Evolutionary conservation across 1,284 basidiomycete species (phyloP), one percentile per base, ranked within the genome.

Genomic region (Marasmius tenuissimus): DNA sequence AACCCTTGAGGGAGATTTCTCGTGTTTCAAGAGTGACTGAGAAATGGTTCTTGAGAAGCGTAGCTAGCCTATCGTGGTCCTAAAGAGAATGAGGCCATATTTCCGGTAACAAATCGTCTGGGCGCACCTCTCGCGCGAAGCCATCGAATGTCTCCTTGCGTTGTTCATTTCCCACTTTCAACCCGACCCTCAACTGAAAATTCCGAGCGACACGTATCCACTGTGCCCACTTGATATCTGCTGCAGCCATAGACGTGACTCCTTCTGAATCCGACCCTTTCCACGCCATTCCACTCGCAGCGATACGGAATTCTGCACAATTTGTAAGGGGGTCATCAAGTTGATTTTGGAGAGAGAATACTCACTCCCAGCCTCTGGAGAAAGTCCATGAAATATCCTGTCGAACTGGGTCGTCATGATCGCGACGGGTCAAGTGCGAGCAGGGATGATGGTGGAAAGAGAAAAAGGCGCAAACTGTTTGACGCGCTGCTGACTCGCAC

Each of bases 141-240:
- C 96, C 96, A 68, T 99, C 97, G 71, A 98, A 98, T n/a, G 85
- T 91, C 69, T 92, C 89, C 68, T 83, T 85, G 69, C 83, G 84
- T 72, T 89, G 85, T 72, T 91, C 91, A 75, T 89, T 89, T 10
- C 52, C 52, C 34, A 45, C 45, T 39, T 64, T 64, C 69, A 94
- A 72, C 10, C 89, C 89, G 53, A 98, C 80, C 60, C 93, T 81
- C 16, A 99, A 87, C 76, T 98, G 96, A 72, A 93, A 98, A 68
- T 91, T 88, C 50, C 97, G 85, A 35, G 95, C 96, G 39, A 97
- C 96, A 57, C 96, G 86, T 49, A 94, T 80, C 96, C 96, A 98
- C 65, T 91, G 88, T 0, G 88, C 91, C 84, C 89, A 92, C 75
- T 94, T 94, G 65, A 98, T 91, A 66, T 95, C 91, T 16, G 76